Evolutionary conservation across 306 rosid genomes (phyloP), one percentile per base, ranked within the genome.

Genomic region (Glycine tomentella): DNA sequence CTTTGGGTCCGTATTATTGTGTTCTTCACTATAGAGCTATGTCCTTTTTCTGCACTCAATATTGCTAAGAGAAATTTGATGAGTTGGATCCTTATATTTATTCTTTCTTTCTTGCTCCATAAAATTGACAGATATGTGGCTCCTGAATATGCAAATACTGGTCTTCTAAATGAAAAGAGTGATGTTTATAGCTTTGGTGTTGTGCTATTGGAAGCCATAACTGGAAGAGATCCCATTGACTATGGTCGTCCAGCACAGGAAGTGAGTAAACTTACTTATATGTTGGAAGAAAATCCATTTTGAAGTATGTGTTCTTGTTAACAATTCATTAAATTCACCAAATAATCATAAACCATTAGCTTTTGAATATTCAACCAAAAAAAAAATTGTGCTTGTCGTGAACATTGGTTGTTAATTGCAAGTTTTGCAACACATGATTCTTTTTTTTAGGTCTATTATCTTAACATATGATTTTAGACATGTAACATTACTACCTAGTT

Each of bases 151-250:
- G 97, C 94, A 50, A 93, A 91, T 81, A 82, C 87, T 1, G 95
- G 97, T 48, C 91, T 92, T 72, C 79, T 92, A 84, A 92, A 90
- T 86, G 97, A 91, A 77, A 91, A 90, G 82, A 93, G 95, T 49
- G 97, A 93, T 80, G 91, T 89, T 15, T 93, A 93, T 83, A 91
- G 97, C 80, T 93, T 88, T 72, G 95, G 97, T 12, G 91, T 93
- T 77, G 71, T 93, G 81, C 79, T 93, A 20, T 82, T 93, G 69
- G 95, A 91, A 62, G 90, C 91, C 40, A 91, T 91, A 74, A 89
- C 94, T 13, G 92, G 97, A 76, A 85, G 97, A 84, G 95, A 91
- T 83, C 93, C 97, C n/a, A 90, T 91, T 9, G 93, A 92, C 55
- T 86, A 91, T 79, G 91, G 94, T 56, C 92, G 92, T 58, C 92